Percentiles rank a stretch among this genome's conserved stretches.
These are phyloP conservation scores for Trichosanthes cucumerina DNA, from an alignment of 306 rosid genomes.

Conservation along the genomic window DNA sequence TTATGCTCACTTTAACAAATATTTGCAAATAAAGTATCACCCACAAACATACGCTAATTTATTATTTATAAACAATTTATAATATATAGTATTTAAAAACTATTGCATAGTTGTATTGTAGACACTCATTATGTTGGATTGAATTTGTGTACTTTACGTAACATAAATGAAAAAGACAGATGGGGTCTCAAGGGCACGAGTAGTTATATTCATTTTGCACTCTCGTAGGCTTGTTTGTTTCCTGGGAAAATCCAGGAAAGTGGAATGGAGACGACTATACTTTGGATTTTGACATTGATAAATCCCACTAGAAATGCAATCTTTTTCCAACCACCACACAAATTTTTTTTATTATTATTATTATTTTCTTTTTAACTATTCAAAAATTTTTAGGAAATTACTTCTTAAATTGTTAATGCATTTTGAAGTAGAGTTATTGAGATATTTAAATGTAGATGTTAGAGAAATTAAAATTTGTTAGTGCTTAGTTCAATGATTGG, in stretches of 20 bases:
- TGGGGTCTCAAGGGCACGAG: not conserved
- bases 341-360: not conserved
- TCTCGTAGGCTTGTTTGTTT: not conserved
- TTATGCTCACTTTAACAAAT: too few species aligned
- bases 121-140: not conserved
- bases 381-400: not conserved
- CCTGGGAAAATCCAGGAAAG: not conserved
- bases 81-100: not conserved
- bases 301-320: not conserved
- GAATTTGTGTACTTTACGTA: not conserved
- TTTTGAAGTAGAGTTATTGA: too few species aligned
- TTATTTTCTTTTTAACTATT: too few species aligned
- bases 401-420: too few species aligned
- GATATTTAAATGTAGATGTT: too few species aligned
- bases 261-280: not conserved
- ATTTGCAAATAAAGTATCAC: too few species aligned
- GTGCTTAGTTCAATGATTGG: too few species aligned
- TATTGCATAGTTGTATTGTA: not conserved
- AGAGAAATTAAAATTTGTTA: too few species aligned
- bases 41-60: too few species aligned
- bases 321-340: not conserved
- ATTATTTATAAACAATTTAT: too few species aligned
- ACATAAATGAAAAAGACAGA: not conserved
- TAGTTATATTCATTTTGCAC: not conserved
- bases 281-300: not conserved